A percentile compares a stretch with the other conserved stretches of the same genome.
phyloP scores from a whole-genome alignment of 306 rosid species.

The Cucurbita argyrosperma region DNA sequence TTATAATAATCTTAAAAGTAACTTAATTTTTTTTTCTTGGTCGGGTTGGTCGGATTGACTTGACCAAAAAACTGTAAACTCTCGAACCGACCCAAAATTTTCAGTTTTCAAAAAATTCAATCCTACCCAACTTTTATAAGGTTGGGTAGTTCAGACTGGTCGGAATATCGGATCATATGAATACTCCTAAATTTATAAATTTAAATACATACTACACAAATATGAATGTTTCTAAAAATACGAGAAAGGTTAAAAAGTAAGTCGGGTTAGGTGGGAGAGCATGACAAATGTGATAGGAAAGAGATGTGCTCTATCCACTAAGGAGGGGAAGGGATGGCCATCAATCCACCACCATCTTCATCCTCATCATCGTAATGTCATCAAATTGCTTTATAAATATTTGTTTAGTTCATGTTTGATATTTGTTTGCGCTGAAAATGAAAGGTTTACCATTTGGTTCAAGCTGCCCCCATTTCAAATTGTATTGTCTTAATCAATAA shows the following conservation, averaged over 20 bases:
- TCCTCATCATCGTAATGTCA: not conserved
- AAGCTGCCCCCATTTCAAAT: not conserved
- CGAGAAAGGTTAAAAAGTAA: not conserved
- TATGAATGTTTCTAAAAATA: too few species aligned
- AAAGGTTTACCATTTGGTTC: not conserved
- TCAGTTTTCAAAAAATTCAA: too few species aligned
- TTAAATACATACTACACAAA: too few species aligned
- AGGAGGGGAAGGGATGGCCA: not conserved
- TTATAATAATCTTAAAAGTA: too few species aligned
- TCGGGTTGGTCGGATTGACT: too few species aligned
- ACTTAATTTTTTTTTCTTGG: too few species aligned
- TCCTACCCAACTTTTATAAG: too few species aligned
- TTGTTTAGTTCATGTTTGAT: not conserved
- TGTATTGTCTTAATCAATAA: not conserved
- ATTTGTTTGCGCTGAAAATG: not conserved
- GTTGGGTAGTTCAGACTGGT: too few species aligned
- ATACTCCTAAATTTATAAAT: too few species aligned
- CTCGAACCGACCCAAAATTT: too few species aligned
- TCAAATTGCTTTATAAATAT: not conserved
- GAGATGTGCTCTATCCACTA: not conserved
- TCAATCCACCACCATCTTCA: not conserved
- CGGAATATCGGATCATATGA: too few species aligned
- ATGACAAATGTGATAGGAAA: not conserved
- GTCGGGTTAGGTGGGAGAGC: not conserved
- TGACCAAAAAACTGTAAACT: too few species aligned